phyloP scores from a whole-genome alignment of 2,329 filamentous ascomycete genomes.

The Fusarium udum region DNA sequence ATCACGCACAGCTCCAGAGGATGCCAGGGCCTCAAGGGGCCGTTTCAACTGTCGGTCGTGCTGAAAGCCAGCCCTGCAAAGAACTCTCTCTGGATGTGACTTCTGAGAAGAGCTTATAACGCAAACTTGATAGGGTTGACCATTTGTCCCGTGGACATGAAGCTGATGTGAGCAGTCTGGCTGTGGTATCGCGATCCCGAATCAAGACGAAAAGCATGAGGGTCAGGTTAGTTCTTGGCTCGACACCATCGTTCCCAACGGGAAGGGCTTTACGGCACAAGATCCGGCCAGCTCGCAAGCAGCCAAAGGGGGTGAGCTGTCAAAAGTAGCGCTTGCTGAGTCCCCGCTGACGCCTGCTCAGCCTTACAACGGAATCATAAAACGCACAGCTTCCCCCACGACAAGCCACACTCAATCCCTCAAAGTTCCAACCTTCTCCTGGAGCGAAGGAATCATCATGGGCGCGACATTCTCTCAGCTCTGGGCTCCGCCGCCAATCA shows the following conservation, averaged over 20 bases:
- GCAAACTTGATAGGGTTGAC: rapidly evolving
- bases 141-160: neutral
- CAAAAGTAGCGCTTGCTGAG: neutral
- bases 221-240: rapidly evolving
- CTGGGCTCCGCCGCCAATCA: neutral
- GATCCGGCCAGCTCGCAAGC: neutral
- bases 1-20: neutral
- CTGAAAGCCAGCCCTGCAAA: rapidly evolving
- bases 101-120: rapidly evolving
- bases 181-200: rapidly evolving
- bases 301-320: neutral
- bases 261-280: neutral
- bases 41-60: neutral
- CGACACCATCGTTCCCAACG: rapidly evolving
- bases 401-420: neutral
- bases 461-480: neutral
- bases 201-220: neutral
- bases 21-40: neutral
- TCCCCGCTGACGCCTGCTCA: neutral
- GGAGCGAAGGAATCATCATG: neutral
- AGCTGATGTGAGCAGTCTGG: neutral
- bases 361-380: rapidly evolving
- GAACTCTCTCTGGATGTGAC: neutral
- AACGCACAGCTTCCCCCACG: neutral
- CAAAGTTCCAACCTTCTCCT: rapidly evolving